Conservation (phyloP, 2,329 filamentous ascomycete genomes). For the Alternaria solani region DNA sequence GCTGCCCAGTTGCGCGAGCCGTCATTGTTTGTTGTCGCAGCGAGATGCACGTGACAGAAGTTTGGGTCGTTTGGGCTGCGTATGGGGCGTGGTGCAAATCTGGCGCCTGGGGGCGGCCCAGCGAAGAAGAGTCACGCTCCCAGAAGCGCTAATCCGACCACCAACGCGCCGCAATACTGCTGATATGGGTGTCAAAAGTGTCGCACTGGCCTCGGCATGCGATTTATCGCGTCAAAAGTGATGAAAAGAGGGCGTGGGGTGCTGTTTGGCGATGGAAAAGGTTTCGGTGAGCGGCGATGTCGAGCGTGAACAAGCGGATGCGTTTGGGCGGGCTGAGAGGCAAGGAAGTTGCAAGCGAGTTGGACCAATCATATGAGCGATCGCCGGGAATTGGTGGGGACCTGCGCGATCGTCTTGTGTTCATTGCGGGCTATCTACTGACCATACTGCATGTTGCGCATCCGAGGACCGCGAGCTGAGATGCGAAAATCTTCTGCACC, state of each 20-base stretch:
- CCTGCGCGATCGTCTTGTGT: constrained; percentile 5
- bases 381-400: constrained; percentile 9
- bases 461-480: not conserved
- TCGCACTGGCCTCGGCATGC: constrained; percentile 31
- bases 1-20: constrained; percentile 56
- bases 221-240: constrained; percentile 30
- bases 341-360: constrained; percentile 17
- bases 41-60: constrained; percentile 41
- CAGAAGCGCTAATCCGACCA: constrained; percentile 31
- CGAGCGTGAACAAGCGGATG: constrained; percentile 19
- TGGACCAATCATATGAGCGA: constrained; percentile 9
- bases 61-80: constrained; percentile 16
- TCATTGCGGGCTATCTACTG: constrained; percentile 4
- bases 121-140: constrained; percentile 26
- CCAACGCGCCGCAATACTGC: constrained; percentile 40
- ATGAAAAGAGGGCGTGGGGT: constrained; percentile 27
- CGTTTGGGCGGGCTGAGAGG: constrained; percentile 15
- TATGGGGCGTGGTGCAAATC: constrained; percentile 26
- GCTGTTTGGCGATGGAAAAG: constrained; percentile 30
- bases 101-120: constrained; percentile 28
- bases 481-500: not conserved
- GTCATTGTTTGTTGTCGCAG: constrained; percentile 44
- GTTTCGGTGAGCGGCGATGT: constrained; percentile 19
- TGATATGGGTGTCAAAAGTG: constrained; percentile 42
- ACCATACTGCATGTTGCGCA: not conserved